A percentile compares a stretch with the other conserved stretches of the same genome.
These are phyloP conservation scores for Alternaria novae-zelandiae DNA, from an alignment of 2,329 filamentous ascomycete genomes.

Conservation along the genomic window DNA sequence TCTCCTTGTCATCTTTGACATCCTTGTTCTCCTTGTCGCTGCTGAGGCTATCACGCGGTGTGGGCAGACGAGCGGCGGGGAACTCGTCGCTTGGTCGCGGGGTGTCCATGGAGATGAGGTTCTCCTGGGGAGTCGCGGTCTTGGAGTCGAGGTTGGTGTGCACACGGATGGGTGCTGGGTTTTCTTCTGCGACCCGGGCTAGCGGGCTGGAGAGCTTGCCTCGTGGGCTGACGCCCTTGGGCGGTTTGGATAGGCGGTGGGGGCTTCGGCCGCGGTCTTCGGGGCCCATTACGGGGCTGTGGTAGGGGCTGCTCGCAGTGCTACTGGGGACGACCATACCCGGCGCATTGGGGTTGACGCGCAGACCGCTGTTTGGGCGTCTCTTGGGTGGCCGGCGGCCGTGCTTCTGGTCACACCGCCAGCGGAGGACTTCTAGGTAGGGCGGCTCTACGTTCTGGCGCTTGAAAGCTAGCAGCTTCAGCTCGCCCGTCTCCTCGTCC, in stretches of 20 bases:
- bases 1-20: constrained; percentile 43
- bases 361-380: constrained; percentile 55
- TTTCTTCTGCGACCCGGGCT: constrained; percentile 76
- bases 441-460: constrained; percentile 85
- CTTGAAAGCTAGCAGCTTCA: constrained; percentile 87
- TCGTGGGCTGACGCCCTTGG: constrained; percentile 65
- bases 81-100: constrained; percentile 49
- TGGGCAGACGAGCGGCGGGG: constrained; percentile 26
- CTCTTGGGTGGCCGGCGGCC: constrained; percentile 65
- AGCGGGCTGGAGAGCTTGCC: constrained; percentile 74
- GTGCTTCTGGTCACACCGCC: constrained; percentile 95
- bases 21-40: constrained; percentile 49
- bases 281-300: constrained; percentile 65
- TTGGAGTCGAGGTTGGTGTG: constrained; percentile 44
- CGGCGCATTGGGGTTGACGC: constrained; percentile 60
- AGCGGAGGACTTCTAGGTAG: constrained; percentile 93
- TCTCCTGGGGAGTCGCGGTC: constrained; percentile 39
- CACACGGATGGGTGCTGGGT: constrained; percentile 48
- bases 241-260: constrained; percentile 69
- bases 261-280: constrained; percentile 72
- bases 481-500: constrained; percentile 88
- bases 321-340: constrained; percentile 53
- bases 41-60: constrained; percentile 40
- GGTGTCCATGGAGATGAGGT: constrained; percentile 53
- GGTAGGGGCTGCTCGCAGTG: constrained; percentile 65